Percentiles rank a stretch among this genome's conserved stretches.
Conservation (phyloP, 2,329 filamentous ascomycete genomes). For the Laburnicola sp. region DNA sequence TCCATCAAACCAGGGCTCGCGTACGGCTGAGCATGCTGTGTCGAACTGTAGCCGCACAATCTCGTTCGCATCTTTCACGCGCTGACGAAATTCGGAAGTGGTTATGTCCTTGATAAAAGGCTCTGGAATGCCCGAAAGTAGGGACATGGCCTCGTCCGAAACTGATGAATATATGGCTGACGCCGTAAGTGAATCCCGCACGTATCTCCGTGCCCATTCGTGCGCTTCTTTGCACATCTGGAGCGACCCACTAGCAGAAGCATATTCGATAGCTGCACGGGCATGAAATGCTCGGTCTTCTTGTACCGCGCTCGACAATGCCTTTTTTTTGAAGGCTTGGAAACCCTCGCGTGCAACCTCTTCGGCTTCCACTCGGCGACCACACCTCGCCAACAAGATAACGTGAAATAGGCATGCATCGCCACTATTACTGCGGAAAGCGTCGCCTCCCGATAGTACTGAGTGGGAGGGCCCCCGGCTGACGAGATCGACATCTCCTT, state of each 20-base stretch:
- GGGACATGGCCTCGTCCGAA: constrained; percentile 24
- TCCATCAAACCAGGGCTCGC: constrained; percentile 39
- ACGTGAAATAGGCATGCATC: constrained; percentile 24
- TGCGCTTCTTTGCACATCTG: constrained; percentile 35
- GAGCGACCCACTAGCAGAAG: constrained; percentile 40
- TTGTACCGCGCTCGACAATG: constrained; percentile 28
- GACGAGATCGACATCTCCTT: constrained; percentile 23
- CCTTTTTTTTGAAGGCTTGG: constrained; percentile 25
- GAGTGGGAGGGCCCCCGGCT: background rate
- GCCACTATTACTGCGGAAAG: constrained; percentile 1
- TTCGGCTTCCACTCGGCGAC: constrained; percentile 15
- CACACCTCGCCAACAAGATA: constrained; percentile 15
- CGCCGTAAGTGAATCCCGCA: constrained; percentile 41
- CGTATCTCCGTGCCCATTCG: constrained; percentile 43
- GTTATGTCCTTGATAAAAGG: background rate
- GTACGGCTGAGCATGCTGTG: constrained; percentile 28
- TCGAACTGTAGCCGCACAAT: constrained; percentile 36
- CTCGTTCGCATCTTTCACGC: constrained; percentile 33
- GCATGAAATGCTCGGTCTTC: constrained; percentile 35
- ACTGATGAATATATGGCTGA: constrained; percentile 26
- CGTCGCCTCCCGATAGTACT: constrained; percentile 9
- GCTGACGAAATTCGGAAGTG: constrained; percentile 10
- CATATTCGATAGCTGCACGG: constrained; percentile 30
- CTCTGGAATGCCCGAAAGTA: constrained; percentile 28
- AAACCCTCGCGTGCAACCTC: constrained; percentile 15